These are phyloP conservation scores for Phytophthora gonapodyides DNA, from an alignment of 352 stramenopile species.

Conservation along the genomic window DNA sequence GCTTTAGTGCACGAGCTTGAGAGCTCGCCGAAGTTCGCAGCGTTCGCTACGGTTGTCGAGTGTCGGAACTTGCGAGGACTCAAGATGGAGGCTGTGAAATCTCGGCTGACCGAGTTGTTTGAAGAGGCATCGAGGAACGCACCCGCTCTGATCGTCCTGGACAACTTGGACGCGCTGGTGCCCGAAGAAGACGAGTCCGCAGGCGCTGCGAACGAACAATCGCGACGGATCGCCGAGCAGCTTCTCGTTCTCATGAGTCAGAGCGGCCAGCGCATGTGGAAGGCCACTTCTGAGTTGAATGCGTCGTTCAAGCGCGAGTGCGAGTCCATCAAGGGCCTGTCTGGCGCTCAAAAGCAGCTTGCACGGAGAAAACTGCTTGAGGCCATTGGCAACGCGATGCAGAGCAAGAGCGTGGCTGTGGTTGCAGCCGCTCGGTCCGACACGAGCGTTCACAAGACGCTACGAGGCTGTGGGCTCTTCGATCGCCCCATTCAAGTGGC, in stretches of 20 bases:
- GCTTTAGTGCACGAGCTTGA: conserved; percentile 49
- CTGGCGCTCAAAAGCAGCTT: conserved; percentile 16
- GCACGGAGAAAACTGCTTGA: conserved; percentile 47
- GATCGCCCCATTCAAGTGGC: conserved; percentile 65
- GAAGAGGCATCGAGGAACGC: conserved; percentile 50
- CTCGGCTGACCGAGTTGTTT: conserved; percentile 61
- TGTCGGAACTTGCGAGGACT: conserved; percentile 77
- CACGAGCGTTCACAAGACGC: conserved; percentile 66
- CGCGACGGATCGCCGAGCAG: conserved; percentile 81
- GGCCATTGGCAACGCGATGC: conserved; percentile 58
- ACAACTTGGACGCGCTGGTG: conserved; percentile 86
- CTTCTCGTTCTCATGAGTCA: conserved; percentile 66
- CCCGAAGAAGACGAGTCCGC: conserved; percentile 79
- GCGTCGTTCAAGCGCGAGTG: conserved; percentile 50
- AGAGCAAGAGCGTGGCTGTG: conserved; percentile 67
- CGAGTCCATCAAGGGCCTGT: conserved; percentile 32
- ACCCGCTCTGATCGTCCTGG: conserved; percentile 71
- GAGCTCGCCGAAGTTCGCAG: conserved; percentile 40
- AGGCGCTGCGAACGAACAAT: conserved; percentile 82
- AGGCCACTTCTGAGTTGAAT: conserved; percentile 62
- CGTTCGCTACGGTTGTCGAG: conserved; percentile 53
- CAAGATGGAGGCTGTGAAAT: conserved; percentile 89
- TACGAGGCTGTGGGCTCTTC: conserved; percentile 71
- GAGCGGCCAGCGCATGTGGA: conserved; percentile 58
- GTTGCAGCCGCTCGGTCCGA: conserved; percentile 64